Conservation (phyloP, 192 early-diverging fungal genomes). For the Coemansia javaensis region DNA sequence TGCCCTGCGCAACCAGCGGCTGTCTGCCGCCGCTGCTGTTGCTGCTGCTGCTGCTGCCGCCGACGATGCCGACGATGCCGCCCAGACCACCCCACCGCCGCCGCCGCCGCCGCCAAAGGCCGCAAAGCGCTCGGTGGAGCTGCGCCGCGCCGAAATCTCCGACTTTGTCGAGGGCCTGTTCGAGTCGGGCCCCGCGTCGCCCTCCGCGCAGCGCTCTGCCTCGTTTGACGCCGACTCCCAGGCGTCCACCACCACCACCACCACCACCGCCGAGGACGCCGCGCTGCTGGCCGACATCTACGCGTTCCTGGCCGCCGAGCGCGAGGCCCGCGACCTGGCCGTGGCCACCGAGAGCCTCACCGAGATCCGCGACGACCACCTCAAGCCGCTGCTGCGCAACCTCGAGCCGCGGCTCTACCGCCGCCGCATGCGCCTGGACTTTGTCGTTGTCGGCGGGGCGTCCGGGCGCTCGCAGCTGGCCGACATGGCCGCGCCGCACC, state of each 20-base stretch:
- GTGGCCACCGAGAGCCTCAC: slow-evolving; percentile 48
- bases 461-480: slow-evolving; percentile 7
- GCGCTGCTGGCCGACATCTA: slow-evolving; percentile 18
- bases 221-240: slow-evolving; percentile 8
- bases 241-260: not conserved
- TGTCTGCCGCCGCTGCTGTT: slow-evolving; percentile 1
- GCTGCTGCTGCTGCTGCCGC: not conserved
- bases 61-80: not conserved
- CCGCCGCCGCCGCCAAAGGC: no score
- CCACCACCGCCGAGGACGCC: slow-evolving; percentile 5
- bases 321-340: slow-evolving; percentile 30
- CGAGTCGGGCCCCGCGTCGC: slow-evolving; percentile 2
- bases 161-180: slow-evolving; percentile 46
- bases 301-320: slow-evolving; percentile 20
- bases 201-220: not conserved
- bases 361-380: slow-evolving; percentile 49
- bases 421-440: slow-evolving; percentile 45
- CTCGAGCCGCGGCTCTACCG: slow-evolving; percentile 49
- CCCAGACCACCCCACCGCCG: no score
- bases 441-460: slow-evolving; percentile 45
- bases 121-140: slow-evolving; percentile 38
- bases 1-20: slow-evolving; percentile 34
- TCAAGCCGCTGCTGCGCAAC: slow-evolving; percentile 49
- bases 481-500: slow-evolving; percentile 37
- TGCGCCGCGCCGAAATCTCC: slow-evolving; percentile 42